phyloP scores from a whole-genome alignment of 2,329 filamentous ascomycete species.

The Teratosphaeria destructans region DNA sequence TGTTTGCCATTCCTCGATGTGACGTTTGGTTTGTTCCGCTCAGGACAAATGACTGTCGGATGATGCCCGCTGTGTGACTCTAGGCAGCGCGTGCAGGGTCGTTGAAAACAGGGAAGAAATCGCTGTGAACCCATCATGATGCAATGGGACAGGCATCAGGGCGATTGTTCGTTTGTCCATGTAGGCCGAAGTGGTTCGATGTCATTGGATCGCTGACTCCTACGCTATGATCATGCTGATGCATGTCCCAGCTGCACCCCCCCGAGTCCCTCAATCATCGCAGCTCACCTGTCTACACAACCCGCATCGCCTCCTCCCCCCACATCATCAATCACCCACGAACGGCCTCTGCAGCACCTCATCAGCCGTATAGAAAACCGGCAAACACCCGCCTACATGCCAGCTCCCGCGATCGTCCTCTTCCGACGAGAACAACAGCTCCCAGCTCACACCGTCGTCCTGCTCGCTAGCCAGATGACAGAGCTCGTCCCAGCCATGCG shows the following conservation, averaged over 20 bases:
- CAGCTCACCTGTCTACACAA: neutral
- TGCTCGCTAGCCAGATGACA: constrained; percentile 4
- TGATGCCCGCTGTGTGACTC: neutral
- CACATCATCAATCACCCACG: neutral
- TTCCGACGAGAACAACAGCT: constrained; percentile 3
- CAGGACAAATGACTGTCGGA: too few species aligned
- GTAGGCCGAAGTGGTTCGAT: neutral
- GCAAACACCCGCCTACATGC: constrained; percentile 10
- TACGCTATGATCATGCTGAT: too few species aligned
- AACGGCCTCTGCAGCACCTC: constrained; percentile 7
- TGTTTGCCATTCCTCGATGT: neutral
- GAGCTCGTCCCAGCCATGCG: constrained; percentile 11
- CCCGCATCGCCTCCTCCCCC: neutral
- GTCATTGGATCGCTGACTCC: neutral
- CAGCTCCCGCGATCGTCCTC: constrained; percentile 7
- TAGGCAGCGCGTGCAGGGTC: neutral
- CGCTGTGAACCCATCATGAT: neutral
- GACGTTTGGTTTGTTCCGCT: too few species aligned
- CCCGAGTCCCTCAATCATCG: neutral
- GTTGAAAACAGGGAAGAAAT: neutral
- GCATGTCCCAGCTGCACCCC: neutral
- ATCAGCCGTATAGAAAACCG: constrained; percentile 4
- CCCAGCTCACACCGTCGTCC: constrained; percentile 10
- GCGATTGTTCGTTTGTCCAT: neutral
- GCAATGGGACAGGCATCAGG: neutral